Percentiles rank a stretch among this genome's conserved stretches.
These are phyloP conservation scores for Porogramme epimiltina DNA, from an alignment of 1,284 basidiomycete species.

Conservation along the genomic window DNA sequence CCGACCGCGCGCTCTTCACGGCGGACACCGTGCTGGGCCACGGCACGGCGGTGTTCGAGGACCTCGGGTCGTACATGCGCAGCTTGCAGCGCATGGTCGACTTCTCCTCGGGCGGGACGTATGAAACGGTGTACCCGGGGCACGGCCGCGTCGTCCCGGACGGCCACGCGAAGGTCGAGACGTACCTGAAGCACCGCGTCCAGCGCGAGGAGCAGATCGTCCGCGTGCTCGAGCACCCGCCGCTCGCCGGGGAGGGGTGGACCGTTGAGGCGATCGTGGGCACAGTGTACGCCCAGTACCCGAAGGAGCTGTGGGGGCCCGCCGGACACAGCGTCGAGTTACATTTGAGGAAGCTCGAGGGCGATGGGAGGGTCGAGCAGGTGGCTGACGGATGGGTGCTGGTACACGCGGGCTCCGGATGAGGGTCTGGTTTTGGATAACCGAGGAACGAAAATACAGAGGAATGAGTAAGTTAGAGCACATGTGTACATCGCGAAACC, in stretches of 20 bases:
- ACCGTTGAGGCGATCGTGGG: constrained; percentile 69
- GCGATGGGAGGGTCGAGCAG: constrained; percentile 62
- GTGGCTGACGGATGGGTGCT: constrained; percentile 40
- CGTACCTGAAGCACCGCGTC: constrained; percentile 82
- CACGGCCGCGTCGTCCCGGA: constrained; percentile 82
- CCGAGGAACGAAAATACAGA: background rate
- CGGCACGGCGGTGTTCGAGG: constrained; percentile 90
- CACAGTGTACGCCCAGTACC: constrained; percentile 71
- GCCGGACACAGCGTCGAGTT: constrained; percentile 72
- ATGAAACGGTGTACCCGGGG: constrained; percentile 74
- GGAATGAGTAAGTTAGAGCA: background rate
- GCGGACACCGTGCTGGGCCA: constrained; percentile 92
- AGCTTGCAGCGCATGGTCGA: constrained; percentile 68
- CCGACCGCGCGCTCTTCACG: constrained; percentile 77
- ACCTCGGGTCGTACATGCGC: constrained; percentile 73
- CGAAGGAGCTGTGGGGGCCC: constrained; percentile 70
- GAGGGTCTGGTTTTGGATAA: too few species aligned
- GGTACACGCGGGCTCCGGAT: too few species aligned
- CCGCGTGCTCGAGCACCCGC: constrained; percentile 45
- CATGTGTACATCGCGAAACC: constrained; percentile 7
- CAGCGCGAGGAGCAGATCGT: constrained; percentile 85
- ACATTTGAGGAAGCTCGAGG: constrained; percentile 76
- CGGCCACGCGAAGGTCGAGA: constrained; percentile 58
- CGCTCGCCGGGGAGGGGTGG: constrained; percentile 37
- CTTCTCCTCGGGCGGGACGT: constrained; percentile 35